phyloP scores from a whole-genome alignment of 129 eudicot species.

The Lactuca saligna region DNA sequence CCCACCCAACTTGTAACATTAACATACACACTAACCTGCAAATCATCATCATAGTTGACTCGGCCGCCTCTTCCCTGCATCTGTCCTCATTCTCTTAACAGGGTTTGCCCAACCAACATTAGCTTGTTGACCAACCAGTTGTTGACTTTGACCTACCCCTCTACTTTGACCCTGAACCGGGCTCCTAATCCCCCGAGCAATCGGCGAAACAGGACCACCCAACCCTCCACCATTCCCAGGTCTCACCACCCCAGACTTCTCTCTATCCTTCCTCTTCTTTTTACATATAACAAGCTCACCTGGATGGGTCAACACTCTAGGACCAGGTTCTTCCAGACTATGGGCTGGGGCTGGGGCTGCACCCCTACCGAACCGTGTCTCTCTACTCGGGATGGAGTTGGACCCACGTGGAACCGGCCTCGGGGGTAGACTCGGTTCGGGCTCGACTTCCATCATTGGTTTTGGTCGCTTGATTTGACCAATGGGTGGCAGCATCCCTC shows the following conservation, averaged over 20 bases:
- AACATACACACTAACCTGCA: slow-evolving; percentile 13
- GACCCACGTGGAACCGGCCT: slow-evolving; percentile 57
- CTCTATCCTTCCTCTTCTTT: slow-evolving; percentile 89
- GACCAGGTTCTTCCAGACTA: slow-evolving; percentile 45
- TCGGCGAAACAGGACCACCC: slow-evolving; percentile 61
- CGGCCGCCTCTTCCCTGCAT: slow-evolving; percentile 79
- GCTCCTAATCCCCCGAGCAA: slow-evolving; percentile 52
- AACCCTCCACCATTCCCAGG: slow-evolving; percentile 42
- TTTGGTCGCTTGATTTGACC: slow-evolving; percentile 74
- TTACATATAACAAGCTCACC: slow-evolving; percentile 95
- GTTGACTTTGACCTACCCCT: slow-evolving; percentile 28
- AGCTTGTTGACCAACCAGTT: slow-evolving; percentile 43
- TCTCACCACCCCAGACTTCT: slow-evolving; percentile 49
- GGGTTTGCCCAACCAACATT: slow-evolving; percentile 89
- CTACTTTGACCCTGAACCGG: slow-evolving; percentile 47
- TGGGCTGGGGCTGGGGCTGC: slow-evolving; percentile 5
- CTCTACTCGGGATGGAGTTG: slow-evolving; percentile 42
- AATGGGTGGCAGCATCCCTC: slow-evolving; percentile 34
- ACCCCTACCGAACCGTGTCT: slow-evolving; percentile 50
- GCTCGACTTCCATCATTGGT: slow-evolving; percentile 42
- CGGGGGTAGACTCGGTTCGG: slow-evolving; percentile 46
- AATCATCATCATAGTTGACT: slow-evolving; percentile 53
- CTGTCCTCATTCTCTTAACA: slow-evolving; percentile 88
- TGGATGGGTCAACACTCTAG: slow-evolving; percentile 66
- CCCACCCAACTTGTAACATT: slow-evolving; percentile 17